Evolutionary conservation across 2,329 filamentous ascomycete species (phyloP).

Genomic region (Phoma herbarum): DNA sequence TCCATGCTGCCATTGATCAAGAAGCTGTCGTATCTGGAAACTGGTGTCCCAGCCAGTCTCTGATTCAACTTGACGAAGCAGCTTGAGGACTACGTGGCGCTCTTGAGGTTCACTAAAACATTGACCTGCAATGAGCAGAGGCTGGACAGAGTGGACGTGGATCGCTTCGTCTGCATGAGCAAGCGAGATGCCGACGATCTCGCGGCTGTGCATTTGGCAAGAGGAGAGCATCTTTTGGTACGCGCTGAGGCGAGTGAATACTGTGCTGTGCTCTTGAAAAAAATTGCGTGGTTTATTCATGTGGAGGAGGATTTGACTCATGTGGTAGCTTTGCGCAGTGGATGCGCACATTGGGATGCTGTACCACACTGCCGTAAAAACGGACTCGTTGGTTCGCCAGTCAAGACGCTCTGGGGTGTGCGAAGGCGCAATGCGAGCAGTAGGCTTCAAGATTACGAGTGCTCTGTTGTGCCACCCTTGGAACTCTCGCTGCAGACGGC

Average conservation of each 20-base stretch:
- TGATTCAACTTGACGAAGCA: slow-evolving; percentile 66
- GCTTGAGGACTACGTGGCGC: slow-evolving; percentile 62
- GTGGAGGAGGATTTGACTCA: slow-evolving; percentile 68
- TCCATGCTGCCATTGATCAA: slow-evolving; percentile 57
- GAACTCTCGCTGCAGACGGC: slow-evolving; percentile 64
- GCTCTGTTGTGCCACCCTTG: slow-evolving; percentile 68
- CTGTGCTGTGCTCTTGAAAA: slow-evolving; percentile 60
- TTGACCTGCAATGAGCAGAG: slow-evolving; percentile 70
- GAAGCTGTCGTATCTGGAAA: slow-evolving; percentile 65
- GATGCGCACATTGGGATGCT: slow-evolving; percentile 70
- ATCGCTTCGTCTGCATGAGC: slow-evolving; percentile 64
- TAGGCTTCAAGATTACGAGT: slow-evolving; percentile 67
- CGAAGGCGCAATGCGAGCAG: slow-evolving; percentile 58
- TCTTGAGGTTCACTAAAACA: slow-evolving; percentile 64
- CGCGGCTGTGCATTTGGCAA: slow-evolving; percentile 65
- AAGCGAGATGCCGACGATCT: slow-evolving; percentile 69
- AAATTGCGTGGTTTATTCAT: slow-evolving; percentile 68
- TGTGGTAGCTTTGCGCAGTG: slow-evolving; percentile 72
- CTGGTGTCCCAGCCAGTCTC: slow-evolving; percentile 71
- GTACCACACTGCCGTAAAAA: slow-evolving; percentile 69
- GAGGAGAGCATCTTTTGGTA: slow-evolving; percentile 66
- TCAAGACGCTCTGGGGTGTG: slow-evolving; percentile 35
- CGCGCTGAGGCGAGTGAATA: slow-evolving; percentile 63
- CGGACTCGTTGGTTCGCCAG: slow-evolving; percentile 43
- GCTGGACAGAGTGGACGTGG: slow-evolving; percentile 66